A percentile compares a stretch with the other conserved stretches of the same genome.
Evolutionary conservation across 805 yeast genomes (phyloP).

Genomic region (Wickerhamomyces silvicola): DNA sequence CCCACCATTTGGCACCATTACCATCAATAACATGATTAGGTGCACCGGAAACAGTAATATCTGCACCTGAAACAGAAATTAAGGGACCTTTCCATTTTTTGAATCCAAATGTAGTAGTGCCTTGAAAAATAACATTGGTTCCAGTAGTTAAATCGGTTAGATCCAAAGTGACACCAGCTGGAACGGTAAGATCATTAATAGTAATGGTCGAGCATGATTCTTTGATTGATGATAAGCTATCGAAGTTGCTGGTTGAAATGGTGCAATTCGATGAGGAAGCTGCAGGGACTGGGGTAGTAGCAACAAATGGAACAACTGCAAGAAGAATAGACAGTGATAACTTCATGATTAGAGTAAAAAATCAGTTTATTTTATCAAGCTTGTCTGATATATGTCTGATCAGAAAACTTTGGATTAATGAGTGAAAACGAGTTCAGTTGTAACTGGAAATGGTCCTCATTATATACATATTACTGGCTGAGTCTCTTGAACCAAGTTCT

Average conservation of each 20-base stretch:
- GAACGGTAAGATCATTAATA: constrained; percentile 11
- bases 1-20: constrained; percentile 14
- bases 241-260: constrained; percentile 1
- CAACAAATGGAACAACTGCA: no score
- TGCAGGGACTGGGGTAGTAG: no score
- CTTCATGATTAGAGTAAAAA: no score
- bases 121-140: constrained; percentile 14
- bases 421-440: no score
- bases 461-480: no score
- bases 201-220: constrained; percentile 6
- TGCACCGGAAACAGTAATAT: constrained; percentile 12
- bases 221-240: constrained; percentile 3
- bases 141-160: constrained; percentile 9
- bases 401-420: no score
- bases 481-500: no score
- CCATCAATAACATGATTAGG: constrained; percentile 12
- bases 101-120: constrained; percentile 12
- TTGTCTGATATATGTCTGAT: no score
- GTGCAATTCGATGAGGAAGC: constrained; percentile 2
- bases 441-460: no score
- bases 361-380: no score
- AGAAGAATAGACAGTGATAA: no score
- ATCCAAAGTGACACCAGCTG: constrained; percentile 15
- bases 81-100: constrained; percentile 14
- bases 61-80: constrained; percentile 9